Evolutionary conservation across 2,329 filamentous ascomycete species (phyloP), one percentile per base, ranked within the genome.

Genomic region (Rosellinia necatrix): DNA sequence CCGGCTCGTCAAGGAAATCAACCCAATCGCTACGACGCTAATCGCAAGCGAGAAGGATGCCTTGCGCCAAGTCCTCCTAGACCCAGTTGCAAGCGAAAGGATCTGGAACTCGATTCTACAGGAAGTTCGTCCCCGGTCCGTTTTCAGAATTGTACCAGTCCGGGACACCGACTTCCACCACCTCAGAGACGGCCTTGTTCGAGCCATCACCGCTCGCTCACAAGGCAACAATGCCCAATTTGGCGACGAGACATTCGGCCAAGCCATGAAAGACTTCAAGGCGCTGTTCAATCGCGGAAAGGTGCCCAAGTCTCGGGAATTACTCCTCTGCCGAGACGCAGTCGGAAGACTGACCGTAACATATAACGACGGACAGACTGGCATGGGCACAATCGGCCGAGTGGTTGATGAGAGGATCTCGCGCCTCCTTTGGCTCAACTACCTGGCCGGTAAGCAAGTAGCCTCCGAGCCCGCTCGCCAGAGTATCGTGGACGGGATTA

Each of bases 81-180:
- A 96, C 68, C 80, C 88, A 0, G 77, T 78, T 25, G 78, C 83
- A 62, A 87, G 90, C 61, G 88, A 90, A 63, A 79, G 84, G 63
- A 82, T 90, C 29, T 97, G 92, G 92, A 81, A 86, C 38, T 76
- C 81, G 12, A 78, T 96, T 2, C 75, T 97, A 22, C 78, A 79
- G 55, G 78, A 86, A 0, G 80, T 84, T 3, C 81, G 85, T 0
- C 84, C 93, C n/a, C 79, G 91, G 51, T 93, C 87, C 22, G 83
- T 87, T 0, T 86, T 96, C 75, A 84, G 93, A 41, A 88, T 99
- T 61, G 86, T 93, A 2, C 94, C 94, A 0, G 92, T 91, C n/a
- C 82, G 91, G 32, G 92, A 96, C 73, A 99, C 94, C 15, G 92
- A 97, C 73, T 97, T 97, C 74, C 85, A 88, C 63, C 94, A 99